phyloP scores from a whole-genome alignment of 2,329 filamentous ascomycete species.

The Pseudocercospora musae region DNA sequence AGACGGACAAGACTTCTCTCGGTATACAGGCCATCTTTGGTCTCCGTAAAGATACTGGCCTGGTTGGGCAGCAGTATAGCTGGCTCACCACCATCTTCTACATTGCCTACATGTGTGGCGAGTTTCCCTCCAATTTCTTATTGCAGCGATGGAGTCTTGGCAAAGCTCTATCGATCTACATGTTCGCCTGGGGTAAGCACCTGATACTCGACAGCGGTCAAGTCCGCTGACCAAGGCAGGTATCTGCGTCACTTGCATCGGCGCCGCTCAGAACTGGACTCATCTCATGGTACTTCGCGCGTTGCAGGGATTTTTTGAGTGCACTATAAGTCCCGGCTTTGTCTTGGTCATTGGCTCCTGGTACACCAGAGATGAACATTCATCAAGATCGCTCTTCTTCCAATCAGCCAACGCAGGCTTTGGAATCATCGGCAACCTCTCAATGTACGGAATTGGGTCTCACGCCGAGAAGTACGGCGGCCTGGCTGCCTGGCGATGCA shows the following conservation, averaged over 20 bases:
- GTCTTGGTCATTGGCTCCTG: slow-evolving; percentile 36
- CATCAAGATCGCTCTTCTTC: slow-evolving; percentile 37
- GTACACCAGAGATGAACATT: slow-evolving; percentile 38
- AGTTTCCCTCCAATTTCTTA: slow-evolving; percentile 37
- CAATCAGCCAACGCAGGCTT: slow-evolving; percentile 39
- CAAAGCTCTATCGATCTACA: slow-evolving; percentile 36
- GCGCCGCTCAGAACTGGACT: slow-evolving; percentile 34
- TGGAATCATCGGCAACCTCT: slow-evolving; percentile 28
- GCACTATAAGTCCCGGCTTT: slow-evolving; percentile 38
- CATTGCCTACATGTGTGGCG: slow-evolving; percentile 40
- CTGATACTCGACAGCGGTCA: not conserved
- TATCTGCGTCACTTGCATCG: slow-evolving; percentile 30
- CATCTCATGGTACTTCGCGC: slow-evolving; percentile 37
- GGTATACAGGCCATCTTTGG: slow-evolving; percentile 48
- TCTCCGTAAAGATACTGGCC: slow-evolving; percentile 45
- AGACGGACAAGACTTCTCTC: slow-evolving; percentile 45
- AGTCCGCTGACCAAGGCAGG: slow-evolving; percentile 9
- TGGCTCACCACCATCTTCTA: slow-evolving; percentile 46
- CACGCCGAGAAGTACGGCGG: slow-evolving; percentile 26
- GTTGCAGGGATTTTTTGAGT: slow-evolving; percentile 40
- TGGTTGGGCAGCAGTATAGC: slow-evolving; percentile 39
- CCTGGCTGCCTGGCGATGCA: slow-evolving; percentile 30
- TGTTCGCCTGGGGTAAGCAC: slow-evolving; percentile 33
- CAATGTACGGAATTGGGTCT: slow-evolving; percentile 30
- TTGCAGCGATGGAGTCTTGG: slow-evolving; percentile 38